phyloP scores from a whole-genome alignment of 257 asterid genomes.

The Forsythia suspensa region DNA sequence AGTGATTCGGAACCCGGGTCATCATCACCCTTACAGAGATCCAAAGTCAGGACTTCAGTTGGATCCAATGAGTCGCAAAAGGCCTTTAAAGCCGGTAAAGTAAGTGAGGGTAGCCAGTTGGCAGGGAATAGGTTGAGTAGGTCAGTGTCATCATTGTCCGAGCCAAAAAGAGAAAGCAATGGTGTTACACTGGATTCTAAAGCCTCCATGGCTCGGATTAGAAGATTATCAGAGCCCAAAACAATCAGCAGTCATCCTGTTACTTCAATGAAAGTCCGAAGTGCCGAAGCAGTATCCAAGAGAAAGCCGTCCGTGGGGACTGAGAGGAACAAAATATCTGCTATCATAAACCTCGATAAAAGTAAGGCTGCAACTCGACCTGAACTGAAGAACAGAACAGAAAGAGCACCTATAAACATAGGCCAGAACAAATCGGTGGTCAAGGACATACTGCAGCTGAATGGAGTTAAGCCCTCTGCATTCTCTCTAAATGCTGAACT shows the following conservation, averaged over 20 bases:
- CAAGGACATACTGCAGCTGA: slow-evolving; percentile 24
- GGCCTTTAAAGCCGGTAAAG: slow-evolving; percentile 53
- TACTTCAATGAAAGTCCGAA: slow-evolving; percentile 43
- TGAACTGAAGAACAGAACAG: slow-evolving; percentile 68
- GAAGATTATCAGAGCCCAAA: slow-evolving; percentile 90
- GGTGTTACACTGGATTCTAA: slow-evolving; percentile 60
- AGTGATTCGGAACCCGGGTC: slow-evolving; percentile 89
- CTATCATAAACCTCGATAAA: slow-evolving; percentile 69
- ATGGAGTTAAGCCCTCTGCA: slow-evolving; percentile 36
- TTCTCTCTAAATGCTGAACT: slow-evolving; percentile 35
- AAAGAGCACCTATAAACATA: slow-evolving; percentile 36
- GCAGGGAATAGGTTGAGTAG: slow-evolving; percentile 64
- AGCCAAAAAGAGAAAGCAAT: slow-evolving; percentile 48
- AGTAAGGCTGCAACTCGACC: slow-evolving; percentile 81
- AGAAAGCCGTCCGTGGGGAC: slow-evolving; percentile 58
- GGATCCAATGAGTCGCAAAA: slow-evolving; percentile 45
- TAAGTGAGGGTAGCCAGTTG: slow-evolving; percentile 46
- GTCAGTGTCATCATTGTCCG: slow-evolving; percentile 71
- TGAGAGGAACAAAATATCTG: slow-evolving; percentile 72
- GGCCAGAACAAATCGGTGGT: slow-evolving; percentile 31
- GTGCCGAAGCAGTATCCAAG: slow-evolving; percentile 52
- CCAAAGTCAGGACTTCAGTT: slow-evolving; percentile 66
- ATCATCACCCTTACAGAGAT: slow-evolving; percentile 88
- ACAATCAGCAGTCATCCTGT: slow-evolving; percentile 39
- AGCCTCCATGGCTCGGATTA: slow-evolving; percentile 64